Percentiles rank a stretch among this genome's conserved stretches.
Conservation (phyloP, 331 rosid species). For the Prunus yedoensis region DNA sequence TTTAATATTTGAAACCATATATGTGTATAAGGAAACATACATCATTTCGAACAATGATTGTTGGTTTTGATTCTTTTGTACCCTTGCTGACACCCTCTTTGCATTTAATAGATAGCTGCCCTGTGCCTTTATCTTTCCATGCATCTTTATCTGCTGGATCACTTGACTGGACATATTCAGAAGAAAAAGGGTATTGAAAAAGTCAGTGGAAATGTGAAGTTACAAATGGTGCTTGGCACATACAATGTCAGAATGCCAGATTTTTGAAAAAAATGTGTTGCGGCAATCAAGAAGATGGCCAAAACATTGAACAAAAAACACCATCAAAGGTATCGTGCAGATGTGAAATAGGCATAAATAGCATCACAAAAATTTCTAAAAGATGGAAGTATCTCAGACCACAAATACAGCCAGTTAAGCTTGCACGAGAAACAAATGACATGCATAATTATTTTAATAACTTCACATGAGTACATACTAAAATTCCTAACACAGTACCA, state of each 20-base stretch:
- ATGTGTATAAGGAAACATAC: slow-evolving; percentile 41
- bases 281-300: neutral
- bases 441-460: neutral
- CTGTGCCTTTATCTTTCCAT: slow-evolving; percentile 96
- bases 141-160: slow-evolving; percentile 76
- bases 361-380: neutral
- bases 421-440: neutral
- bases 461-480: neutral
- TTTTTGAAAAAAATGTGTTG: neutral
- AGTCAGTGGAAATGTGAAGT: neutral
- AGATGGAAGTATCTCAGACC: neutral
- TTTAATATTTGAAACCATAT: slow-evolving; percentile 7
- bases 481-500: neutral
- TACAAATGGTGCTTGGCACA: neutral
- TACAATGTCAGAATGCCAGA: neutral
- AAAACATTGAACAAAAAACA: neutral
- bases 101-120: slow-evolving; percentile 86
- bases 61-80: slow-evolving; percentile 91
- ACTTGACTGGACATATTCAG: slow-evolving; percentile 57
- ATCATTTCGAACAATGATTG: slow-evolving; percentile 86
- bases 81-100: slow-evolving; percentile 89
- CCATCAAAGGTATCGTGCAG: neutral
- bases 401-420: neutral
- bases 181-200: neutral
- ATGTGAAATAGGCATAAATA: neutral